These are phyloP conservation scores for Rhodotorula sp. DNA, from an alignment of 1,284 basidiomycete genomes.

Conservation along the genomic window DNA sequence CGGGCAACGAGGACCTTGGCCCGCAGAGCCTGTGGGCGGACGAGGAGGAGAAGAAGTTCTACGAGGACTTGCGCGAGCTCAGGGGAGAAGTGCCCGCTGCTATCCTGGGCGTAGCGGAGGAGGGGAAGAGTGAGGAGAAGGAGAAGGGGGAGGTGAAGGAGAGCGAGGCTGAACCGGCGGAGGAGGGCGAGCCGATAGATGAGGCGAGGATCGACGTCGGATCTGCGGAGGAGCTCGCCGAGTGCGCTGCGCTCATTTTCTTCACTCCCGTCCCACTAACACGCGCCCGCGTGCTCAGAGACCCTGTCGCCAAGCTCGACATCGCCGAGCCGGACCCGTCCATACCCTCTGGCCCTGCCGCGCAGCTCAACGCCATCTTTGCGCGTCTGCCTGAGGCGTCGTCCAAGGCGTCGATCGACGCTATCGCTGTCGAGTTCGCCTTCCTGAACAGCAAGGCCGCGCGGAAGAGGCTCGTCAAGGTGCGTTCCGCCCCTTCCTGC, in stretches of 20 bases:
- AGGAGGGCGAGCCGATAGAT: conserved; percentile 1
- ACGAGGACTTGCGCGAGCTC: conserved; percentile 88
- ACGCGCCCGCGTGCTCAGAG: conserved; percentile 37
- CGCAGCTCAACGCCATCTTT: conserved; percentile 86
- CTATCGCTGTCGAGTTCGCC: conserved; percentile 92
- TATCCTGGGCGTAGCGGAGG: conserved; percentile 63
- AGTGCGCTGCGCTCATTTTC: conserved; percentile 12
- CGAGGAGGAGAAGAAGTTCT: conserved; percentile 93
- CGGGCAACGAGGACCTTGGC: conserved; percentile 40
- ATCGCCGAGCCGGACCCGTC: conserved; percentile 60
- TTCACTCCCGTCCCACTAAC: conserved; percentile 50
- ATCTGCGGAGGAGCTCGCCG: neutral
- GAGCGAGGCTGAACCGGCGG: conserved; percentile 39
- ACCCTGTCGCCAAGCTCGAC: conserved; percentile 24
- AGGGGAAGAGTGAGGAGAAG: conserved; percentile 25
- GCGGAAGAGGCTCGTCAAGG: conserved; percentile 82
- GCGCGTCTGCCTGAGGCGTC: conserved; percentile 90
- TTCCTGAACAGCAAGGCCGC: conserved; percentile 95
- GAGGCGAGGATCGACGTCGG: conserved; percentile 5
- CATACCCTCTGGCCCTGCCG: conserved; percentile 75
- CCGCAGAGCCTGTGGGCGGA: conserved; percentile 93
- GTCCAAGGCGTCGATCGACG: conserved; percentile 88
- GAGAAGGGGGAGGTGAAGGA: conserved; percentile 37
- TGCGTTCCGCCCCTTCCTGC: conserved; percentile 49
- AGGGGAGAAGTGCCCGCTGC: conserved; percentile 86